Conservation (phyloP, 108 stramenopile species). For the Conticribra guillardii region DNA sequence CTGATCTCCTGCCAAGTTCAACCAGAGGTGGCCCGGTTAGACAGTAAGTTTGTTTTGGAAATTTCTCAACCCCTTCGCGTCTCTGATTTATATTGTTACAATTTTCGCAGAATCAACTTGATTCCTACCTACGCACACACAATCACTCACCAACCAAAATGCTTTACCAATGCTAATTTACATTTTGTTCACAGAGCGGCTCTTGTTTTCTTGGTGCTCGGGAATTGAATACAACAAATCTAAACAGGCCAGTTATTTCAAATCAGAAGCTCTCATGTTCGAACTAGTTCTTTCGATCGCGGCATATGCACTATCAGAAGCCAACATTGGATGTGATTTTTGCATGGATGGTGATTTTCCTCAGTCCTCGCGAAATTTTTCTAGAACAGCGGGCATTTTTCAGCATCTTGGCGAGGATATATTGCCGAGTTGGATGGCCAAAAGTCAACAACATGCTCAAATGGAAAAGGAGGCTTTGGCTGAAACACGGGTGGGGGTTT, state of each 20-base stretch:
- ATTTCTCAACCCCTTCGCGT: too few relatives aligned
- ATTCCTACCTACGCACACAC: neutral
- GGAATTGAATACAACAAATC: constrained; percentile 69
- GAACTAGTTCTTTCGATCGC: constrained; percentile 80
- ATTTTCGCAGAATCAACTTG: constrained; percentile 3
- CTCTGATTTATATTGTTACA: neutral
- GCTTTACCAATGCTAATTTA: too few relatives aligned
- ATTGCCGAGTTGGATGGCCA: constrained; percentile 85
- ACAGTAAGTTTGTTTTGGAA: constrained; percentile 65
- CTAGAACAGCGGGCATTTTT: constrained; percentile 81
- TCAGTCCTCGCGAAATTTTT: constrained; percentile 70
- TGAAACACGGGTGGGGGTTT: constrained; percentile 69
- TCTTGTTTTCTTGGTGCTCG: constrained; percentile 78
- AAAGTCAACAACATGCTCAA: constrained; percentile 63
- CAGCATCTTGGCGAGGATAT: constrained; percentile 66
- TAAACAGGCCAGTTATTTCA: constrained; percentile 51
- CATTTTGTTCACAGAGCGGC: constrained; percentile 51
- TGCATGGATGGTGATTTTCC: constrained; percentile 81
- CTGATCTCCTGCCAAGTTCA: constrained; percentile 86
- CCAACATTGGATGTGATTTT: constrained; percentile 74
- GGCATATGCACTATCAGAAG: constrained; percentile 73
- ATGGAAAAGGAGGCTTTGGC: constrained; percentile 66
- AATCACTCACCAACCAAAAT: too few relatives aligned
- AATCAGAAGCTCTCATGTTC: constrained; percentile 89
- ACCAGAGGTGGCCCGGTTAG: constrained; percentile 77